Percentiles rank a stretch among this genome's conserved stretches.
phyloP scores from a whole-genome alignment of 179 eudicot species.

The Carnegiea gigantea region DNA sequence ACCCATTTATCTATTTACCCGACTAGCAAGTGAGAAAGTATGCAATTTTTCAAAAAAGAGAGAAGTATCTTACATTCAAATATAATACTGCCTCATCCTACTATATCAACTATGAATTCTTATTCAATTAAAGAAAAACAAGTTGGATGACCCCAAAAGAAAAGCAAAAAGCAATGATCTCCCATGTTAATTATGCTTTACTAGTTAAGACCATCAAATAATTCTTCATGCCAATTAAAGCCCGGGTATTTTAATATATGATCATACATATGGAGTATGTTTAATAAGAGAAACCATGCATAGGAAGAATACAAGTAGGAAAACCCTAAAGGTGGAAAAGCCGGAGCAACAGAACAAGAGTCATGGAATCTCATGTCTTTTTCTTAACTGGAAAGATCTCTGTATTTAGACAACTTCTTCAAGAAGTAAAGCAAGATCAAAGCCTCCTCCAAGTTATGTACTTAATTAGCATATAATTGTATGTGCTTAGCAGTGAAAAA shows the following conservation, averaged over 20 bases:
- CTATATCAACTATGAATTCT: no score
- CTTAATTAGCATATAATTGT: neutral
- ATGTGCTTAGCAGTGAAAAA: neutral
- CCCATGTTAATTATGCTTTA: neutral
- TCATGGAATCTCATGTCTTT: neutral
- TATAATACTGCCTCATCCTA: no score
- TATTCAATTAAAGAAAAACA: no score
- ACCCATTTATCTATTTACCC: no score
- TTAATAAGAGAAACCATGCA: neutral
- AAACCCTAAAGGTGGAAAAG: neutral
- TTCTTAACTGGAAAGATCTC: neutral
- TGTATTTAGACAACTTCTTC: neutral
- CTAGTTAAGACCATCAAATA: no score
- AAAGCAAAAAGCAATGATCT: neutral
- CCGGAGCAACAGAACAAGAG: neutral
- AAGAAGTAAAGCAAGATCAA: slow-evolving; percentile 5
- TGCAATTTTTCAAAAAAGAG: no score
- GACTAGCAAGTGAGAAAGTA: no score
- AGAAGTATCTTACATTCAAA: no score
- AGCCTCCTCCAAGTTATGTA: neutral
- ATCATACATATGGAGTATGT: neutral
- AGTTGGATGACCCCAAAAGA: neutral
- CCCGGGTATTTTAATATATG: neutral
- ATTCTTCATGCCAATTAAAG: no score
- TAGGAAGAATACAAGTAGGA: neutral